phyloP scores from a whole-genome alignment of 1,139 yeast species.

The Yamadazyma taylorii region DNA sequence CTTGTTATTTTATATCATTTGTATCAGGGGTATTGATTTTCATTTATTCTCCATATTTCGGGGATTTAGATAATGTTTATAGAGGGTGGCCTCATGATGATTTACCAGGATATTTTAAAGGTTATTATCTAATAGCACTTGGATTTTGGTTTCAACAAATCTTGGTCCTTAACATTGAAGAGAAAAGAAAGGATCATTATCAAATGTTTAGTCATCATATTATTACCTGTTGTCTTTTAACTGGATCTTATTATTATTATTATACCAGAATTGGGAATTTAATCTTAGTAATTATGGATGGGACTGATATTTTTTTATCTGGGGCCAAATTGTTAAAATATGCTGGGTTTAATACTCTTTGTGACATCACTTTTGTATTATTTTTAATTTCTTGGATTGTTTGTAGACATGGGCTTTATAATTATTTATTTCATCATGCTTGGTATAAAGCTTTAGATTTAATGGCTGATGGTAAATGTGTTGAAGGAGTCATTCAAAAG shows the following conservation, averaged over 20 bases:
- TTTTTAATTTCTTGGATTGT: slow-evolving; percentile 71
- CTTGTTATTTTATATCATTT: slow-evolving; percentile 63
- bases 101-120: slow-evolving; percentile 52
- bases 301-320: slow-evolving; percentile 71
- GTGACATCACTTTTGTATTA: slow-evolving; percentile 69
- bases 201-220: slow-evolving; percentile 92
- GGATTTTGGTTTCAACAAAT: slow-evolving; percentile 83
- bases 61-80: slow-evolving; percentile 60
- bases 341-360: slow-evolving; percentile 54
- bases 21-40: slow-evolving; percentile 59
- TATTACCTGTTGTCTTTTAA: slow-evolving; percentile 65
- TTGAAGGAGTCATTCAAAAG: slow-evolving; percentile 25
- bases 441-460: slow-evolving; percentile 35
- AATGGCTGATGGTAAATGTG: slow-evolving; percentile 42
- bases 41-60: slow-evolving; percentile 57
- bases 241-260: slow-evolving; percentile 73
- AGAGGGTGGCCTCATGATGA: slow-evolving; percentile 74
- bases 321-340: slow-evolving; percentile 79
- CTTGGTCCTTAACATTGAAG: slow-evolving; percentile 73
- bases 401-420: slow-evolving; percentile 73
- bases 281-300: slow-evolving; percentile 78
- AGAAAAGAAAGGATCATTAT: slow-evolving; percentile 73
- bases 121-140: slow-evolving; percentile 69
- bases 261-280: slow-evolving; percentile 79
- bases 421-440: slow-evolving; percentile 60